These are phyloP conservation scores for Russula compacta DNA, from an alignment of 768 basidiomycete genomes.

Conservation along the genomic window DNA sequence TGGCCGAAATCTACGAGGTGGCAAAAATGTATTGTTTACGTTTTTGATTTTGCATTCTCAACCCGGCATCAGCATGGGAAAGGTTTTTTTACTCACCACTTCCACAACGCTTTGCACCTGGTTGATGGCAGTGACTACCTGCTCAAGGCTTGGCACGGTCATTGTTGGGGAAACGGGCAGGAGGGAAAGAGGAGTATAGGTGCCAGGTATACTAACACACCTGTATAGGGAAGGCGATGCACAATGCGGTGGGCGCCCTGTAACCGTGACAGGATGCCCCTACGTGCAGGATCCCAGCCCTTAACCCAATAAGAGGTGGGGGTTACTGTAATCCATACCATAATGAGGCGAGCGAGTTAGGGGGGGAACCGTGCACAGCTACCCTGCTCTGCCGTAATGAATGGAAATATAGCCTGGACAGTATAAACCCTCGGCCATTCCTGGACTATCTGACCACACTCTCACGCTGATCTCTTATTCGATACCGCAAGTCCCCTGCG, in stretches of 20 bases:
- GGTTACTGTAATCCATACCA: not conserved
- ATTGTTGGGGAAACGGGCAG: slow-evolving; percentile 1
- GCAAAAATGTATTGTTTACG: not conserved
- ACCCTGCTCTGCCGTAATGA: not conserved
- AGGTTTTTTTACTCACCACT: not conserved
- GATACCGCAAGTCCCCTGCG: not conserved
- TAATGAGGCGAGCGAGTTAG: not conserved
- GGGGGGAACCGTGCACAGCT: not conserved
- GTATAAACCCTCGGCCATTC: too few species aligned
- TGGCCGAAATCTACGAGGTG: not conserved
- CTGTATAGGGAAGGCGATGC: not conserved
- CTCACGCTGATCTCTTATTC: not conserved
- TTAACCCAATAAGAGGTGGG: slow-evolving; percentile 1
- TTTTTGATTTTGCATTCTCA: not conserved
- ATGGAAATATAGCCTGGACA: not conserved
- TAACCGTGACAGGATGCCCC: not conserved
- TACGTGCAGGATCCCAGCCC: not conserved
- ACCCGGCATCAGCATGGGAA: too few species aligned
- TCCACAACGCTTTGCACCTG: slow-evolving; percentile 3
- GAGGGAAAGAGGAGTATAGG: not conserved
- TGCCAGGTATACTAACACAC: not conserved
- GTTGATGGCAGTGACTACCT: slow-evolving; percentile 8
- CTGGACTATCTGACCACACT: too few species aligned
- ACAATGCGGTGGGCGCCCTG: slow-evolving; percentile 6
- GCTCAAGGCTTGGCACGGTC: slow-evolving; percentile 7